Base-by-base conservation (phyloP, 2,329 filamentous ascomycete genomes). In the Teratosphaeria destructans region DNA sequence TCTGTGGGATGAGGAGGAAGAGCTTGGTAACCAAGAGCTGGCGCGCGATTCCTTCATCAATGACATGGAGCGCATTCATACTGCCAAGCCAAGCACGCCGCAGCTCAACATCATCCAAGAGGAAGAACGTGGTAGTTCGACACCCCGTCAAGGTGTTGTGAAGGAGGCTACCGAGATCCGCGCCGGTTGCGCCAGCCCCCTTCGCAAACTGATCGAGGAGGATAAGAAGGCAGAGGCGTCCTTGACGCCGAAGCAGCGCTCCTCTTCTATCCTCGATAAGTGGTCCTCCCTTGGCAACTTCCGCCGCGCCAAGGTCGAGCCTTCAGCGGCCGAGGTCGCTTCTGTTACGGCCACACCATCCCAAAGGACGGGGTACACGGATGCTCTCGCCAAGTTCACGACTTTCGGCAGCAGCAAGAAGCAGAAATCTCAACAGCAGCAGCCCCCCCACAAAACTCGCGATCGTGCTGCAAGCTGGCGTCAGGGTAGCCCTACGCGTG, bases 1-100 rank as follows among this genome's bases (percentile, higher is more conserved):
- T 73, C 85, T 97, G 74, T 96, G 91, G 87, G 93, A 97, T 61
- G 93, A 97, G 73, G 93, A 97, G 58, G 91, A 94, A 69, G 73
- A 89, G 64, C 83, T 89, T 66, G 70, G 88, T 63, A 83, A 89
- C 66, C 79, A 81, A 39, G 12, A 54, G 26, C 82, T 87, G 67
- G 84, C 87, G 70, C 64, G 64, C 34, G 56, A 63, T 29, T 67
- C 69, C 23, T 64, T 68, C 62, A 64, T 62, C 19, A 63, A 66
- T 52, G 69, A 70, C 58, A 69, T 73, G 39, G 71, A 75, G 61
- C 75, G 74, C 62, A 68, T 65, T 67, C 72, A 61, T 66, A 75
- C 63, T 68, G 73, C 61, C 55, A 72, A 72, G 66, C 71, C 88
- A 88, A 64, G 87, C 89, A 72, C 89, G 83, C 68, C 70, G 55